Percentiles rank a stretch among this genome's conserved stretches.
These are phyloP conservation scores for Ascoidea asiatica DNA, from an alignment of 805 yeast genomes.

Conservation along the genomic window DNA sequence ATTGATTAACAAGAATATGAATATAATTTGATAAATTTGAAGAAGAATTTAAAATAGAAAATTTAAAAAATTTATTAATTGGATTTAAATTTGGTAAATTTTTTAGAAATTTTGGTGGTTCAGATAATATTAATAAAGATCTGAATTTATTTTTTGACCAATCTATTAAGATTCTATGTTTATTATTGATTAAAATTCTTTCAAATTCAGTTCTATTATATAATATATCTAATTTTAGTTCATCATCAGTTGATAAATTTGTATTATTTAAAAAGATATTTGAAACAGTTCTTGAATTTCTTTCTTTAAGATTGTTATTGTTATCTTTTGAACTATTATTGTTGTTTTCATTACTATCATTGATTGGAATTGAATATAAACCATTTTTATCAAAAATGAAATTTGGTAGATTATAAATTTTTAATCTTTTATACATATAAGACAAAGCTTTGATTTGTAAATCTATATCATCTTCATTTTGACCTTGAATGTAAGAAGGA, in stretches of 20 bases:
- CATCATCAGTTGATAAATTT: background rate
- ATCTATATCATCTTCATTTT: slow-evolving; percentile 42
- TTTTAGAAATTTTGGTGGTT: slow-evolving; percentile 27
- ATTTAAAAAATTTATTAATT: too few species aligned
- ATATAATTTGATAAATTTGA: slow-evolving; percentile 12
- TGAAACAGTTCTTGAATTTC: too few species aligned
- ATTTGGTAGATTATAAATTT: slow-evolving; percentile 27
- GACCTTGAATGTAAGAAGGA: slow-evolving; percentile 34
- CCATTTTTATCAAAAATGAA: slow-evolving; percentile 24
- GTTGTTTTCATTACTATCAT: slow-evolving; percentile 4
- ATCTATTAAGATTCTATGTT: slow-evolving; percentile 53
- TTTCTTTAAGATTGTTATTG: background rate
- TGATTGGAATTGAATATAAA: slow-evolving; percentile 7
- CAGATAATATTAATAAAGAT: slow-evolving; percentile 41
- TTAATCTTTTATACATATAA: slow-evolving; percentile 42
- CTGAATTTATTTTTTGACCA: slow-evolving; percentile 57
- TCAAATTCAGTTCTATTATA: slow-evolving; percentile 37
- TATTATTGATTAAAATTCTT: slow-evolving; percentile 31
- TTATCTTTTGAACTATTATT: slow-evolving; percentile 12
- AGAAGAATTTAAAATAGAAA: background rate
- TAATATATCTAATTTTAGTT: slow-evolving; percentile 34
- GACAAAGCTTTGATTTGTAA: slow-evolving; percentile 45
- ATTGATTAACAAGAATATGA: slow-evolving; percentile 20
- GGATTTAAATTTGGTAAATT: slow-evolving; percentile 12
- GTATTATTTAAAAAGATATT: slow-evolving; percentile 10